Evolutionary conservation across 441 rosid species (phyloP).

Genomic region (Raphanus hybrid): DNA sequence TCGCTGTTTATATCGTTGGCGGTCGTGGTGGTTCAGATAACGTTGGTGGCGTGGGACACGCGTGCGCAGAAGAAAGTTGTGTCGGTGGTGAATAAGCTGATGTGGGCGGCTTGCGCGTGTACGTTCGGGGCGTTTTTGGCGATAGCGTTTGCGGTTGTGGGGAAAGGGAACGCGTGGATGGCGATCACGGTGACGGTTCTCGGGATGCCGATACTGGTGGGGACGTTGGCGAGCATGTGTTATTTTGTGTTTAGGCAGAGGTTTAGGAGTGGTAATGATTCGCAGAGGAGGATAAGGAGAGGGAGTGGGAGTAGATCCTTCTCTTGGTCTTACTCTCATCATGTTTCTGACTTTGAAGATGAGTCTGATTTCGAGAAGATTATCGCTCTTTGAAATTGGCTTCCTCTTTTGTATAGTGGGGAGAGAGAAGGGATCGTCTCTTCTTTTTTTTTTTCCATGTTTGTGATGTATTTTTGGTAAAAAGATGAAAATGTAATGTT

Average conservation of each 20-base stretch:
- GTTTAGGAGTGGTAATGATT: conserved; percentile 59
- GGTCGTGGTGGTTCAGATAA: conserved; percentile 98
- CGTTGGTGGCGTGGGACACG: conserved; percentile 96
- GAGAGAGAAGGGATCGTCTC: neutral
- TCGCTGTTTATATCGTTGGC: conserved; percentile 97
- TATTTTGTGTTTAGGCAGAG: conserved; percentile 80
- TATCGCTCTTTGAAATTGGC: conserved; percentile 62
- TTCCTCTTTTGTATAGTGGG: conserved; percentile 26
- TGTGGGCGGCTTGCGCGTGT: conserved; percentile 98
- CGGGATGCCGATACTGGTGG: conserved; percentile 83
- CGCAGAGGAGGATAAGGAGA: conserved; percentile 80
- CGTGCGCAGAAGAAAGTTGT: conserved; percentile 88
- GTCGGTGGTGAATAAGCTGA: conserved; percentile 89
- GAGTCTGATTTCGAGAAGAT: conserved; percentile 86
- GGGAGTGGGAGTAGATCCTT: conserved; percentile 81
- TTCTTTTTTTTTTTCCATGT: neutral
- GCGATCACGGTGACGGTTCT: conserved; percentile 74
- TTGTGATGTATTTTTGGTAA: conserved; percentile 7
- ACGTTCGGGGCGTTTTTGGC: conserved; percentile 87
- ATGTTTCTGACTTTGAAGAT: conserved; percentile 79
- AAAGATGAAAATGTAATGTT: neutral
- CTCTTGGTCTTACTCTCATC: conserved; percentile 85
- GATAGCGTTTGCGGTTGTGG: conserved; percentile 85
- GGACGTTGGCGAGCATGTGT: conserved; percentile 85
- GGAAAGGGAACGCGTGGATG: conserved; percentile 76